phyloP scores from a whole-genome alignment of 192 early-diverging fungal species.

The Obelidium mucronatum region DNA sequence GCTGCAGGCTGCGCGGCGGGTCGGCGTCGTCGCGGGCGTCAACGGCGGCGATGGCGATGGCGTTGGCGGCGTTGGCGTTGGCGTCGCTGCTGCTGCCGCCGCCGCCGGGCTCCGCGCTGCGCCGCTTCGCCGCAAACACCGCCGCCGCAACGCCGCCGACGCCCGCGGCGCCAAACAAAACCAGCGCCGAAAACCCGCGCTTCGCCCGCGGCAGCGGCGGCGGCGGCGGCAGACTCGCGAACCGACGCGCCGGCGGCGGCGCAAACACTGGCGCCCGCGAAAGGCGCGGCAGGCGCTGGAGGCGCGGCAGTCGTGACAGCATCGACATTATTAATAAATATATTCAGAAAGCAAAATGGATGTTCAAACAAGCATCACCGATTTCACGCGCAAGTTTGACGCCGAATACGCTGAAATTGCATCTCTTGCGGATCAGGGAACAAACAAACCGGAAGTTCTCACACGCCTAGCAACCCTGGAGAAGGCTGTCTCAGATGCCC shows the following conservation, averaged over 20 bases:
- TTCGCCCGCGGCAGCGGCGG: background rate
- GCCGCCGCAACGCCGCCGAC: too few species aligned
- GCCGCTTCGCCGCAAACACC: too few species aligned
- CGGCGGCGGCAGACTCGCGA: background rate
- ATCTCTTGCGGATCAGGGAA: background rate
- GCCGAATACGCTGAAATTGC: background rate
- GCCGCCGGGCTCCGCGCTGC: too few species aligned
- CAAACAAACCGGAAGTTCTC: slow-evolving; percentile 2
- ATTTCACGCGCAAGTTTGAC: slow-evolving; percentile 7
- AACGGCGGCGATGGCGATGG: background rate
- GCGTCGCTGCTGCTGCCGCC: too few species aligned
- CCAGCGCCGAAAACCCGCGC: too few species aligned
- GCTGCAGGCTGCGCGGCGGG: background rate
- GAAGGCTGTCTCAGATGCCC: slow-evolving; percentile 68
- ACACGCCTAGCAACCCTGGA: slow-evolving; percentile 60
- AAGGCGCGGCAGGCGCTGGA: too few species aligned
- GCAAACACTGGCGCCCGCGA: too few species aligned
- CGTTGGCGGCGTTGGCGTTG: too few species aligned
- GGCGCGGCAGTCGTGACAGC: too few species aligned
- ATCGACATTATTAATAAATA: background rate
- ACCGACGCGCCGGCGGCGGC: too few species aligned
- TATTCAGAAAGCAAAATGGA: background rate
- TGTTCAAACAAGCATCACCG: background rate
- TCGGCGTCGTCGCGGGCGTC: background rate
- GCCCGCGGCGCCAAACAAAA: too few species aligned